These are phyloP conservation scores for Amphichorda felina DNA, from an alignment of 2,329 filamentous ascomycete genomes.

Conservation along the genomic window DNA sequence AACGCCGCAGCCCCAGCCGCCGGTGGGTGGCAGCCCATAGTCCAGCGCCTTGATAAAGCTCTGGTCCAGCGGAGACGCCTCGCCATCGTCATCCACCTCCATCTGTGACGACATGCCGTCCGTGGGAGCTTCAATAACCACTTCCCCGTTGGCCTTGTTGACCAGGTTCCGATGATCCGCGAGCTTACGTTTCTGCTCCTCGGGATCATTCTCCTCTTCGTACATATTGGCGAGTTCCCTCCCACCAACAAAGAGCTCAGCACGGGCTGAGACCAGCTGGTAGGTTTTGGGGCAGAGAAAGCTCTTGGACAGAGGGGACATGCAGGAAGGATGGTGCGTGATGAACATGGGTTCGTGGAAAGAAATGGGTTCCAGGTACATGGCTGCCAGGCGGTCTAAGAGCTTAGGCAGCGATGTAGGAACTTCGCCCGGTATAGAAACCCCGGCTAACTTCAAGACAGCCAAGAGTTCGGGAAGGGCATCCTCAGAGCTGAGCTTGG, in stretches of 20 bases:
- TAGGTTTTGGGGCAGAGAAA: conserved; percentile 56
- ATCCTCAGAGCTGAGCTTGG: conserved; percentile 42
- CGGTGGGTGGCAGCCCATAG: conserved; percentile 86
- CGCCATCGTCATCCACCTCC: conserved; percentile 22
- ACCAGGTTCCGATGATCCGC: conserved; percentile 33
- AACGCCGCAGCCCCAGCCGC: conserved; percentile 90
- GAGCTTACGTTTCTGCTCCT: conserved; percentile 78
- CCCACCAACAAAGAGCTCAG: conserved; percentile 71
- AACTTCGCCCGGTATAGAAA: conserved; percentile 54
- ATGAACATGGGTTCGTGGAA: conserved; percentile 64
- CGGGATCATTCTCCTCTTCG: conserved; percentile 92
- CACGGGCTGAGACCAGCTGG: conserved; percentile 68
- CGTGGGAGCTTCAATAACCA: conserved; percentile 13
- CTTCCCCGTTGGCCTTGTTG: conserved; percentile 18
- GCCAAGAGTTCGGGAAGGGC: conserved; percentile 47
- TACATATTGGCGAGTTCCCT: conserved; percentile 92
- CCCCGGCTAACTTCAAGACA: conserved; percentile 42
- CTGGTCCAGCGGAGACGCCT: conserved; percentile 51
- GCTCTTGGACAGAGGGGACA: conserved; percentile 85
- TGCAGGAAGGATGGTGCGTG: conserved; percentile 76
- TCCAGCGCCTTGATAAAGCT: conserved; percentile 76
- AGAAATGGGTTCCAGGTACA: conserved; percentile 71
- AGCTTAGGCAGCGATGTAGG: conserved; percentile 49
- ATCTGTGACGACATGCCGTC: neutral
- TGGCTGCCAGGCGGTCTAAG: conserved; percentile 67